Evolutionary conservation across 768 basidiomycete genomes (phyloP).

Genomic region (Botryobasidium botryosum): DNA sequence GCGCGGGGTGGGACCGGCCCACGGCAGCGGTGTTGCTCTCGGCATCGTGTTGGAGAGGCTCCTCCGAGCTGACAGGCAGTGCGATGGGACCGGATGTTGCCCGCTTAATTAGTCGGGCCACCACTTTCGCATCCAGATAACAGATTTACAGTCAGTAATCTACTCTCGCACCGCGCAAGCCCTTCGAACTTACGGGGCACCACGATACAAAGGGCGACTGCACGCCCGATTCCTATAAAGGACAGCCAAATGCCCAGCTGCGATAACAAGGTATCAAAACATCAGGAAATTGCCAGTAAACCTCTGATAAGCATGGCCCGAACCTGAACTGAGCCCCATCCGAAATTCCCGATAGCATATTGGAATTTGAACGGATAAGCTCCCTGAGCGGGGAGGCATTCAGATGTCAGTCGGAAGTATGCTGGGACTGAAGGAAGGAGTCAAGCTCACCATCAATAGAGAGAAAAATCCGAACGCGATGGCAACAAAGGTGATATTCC

Average conservation of each 20-base stretch:
- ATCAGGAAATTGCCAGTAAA: neutral
- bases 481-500: constrained; percentile 45
- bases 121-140: too few species aligned
- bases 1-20: too few species aligned
- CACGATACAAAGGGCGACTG: constrained; percentile 35
- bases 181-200: constrained; percentile 42
- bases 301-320: constrained; percentile 12
- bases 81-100: too few species aligned
- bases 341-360: constrained; percentile 42
- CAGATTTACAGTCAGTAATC: too few species aligned
- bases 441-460: too few species aligned
- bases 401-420: neutral
- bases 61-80: too few species aligned
- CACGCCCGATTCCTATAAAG: constrained; percentile 34
- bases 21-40: too few species aligned
- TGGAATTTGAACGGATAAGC: constrained; percentile 42
- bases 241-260: constrained; percentile 66
- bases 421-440: neutral
- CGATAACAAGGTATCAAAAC: too few species aligned
- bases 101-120: too few species aligned
- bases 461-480: constrained; percentile 34
- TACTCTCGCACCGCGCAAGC: too few species aligned
- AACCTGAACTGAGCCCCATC: constrained; percentile 52
- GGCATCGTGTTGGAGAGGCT: too few species aligned
- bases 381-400: constrained; percentile 27